These are phyloP conservation scores for Karstenula rhodostoma DNA, from an alignment of 2,329 filamentous ascomycete species.

Conservation along the genomic window DNA sequence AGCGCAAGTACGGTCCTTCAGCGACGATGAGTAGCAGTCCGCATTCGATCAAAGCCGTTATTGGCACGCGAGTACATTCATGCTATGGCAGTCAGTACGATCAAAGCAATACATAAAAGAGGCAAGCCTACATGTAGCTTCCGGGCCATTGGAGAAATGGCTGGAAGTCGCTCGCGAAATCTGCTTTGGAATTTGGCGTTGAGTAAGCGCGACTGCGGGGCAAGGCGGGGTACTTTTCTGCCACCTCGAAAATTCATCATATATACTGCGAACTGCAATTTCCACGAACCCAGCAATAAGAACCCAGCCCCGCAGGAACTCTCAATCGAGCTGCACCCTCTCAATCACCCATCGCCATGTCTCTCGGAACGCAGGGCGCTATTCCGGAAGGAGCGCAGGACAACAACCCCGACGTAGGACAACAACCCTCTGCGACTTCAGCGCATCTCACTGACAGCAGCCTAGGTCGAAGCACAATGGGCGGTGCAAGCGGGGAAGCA, in stretches of 20 bases:
- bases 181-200: conserved; percentile 39
- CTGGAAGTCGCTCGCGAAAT: conserved; percentile 25
- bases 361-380: conserved; percentile 40
- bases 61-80: conserved; percentile 52
- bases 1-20: conserved; percentile 53
- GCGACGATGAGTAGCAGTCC: conserved; percentile 51
- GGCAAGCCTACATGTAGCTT: conserved; percentile 40
- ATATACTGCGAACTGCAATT: conserved; percentile 14
- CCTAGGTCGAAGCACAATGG: conserved; percentile 97
- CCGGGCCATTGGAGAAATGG: conserved; percentile 44
- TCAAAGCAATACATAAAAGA: neutral
- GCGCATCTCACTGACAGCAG: conserved; percentile 32
- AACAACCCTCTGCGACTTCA: conserved; percentile 13
- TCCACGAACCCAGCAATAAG: neutral
- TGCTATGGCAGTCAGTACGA: conserved; percentile 38
- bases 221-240: conserved; percentile 28
- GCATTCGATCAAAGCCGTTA: conserved; percentile 55
- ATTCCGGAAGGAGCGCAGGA: conserved; percentile 63
- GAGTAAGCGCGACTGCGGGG: conserved; percentile 42
- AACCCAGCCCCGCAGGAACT: neutral
- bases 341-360: conserved; percentile 37
- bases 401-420: conserved; percentile 72
- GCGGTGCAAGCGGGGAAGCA: conserved; percentile 98
- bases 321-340: neutral
- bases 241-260: conserved; percentile 35